Evolutionary conservation across 495 filamentous ascomycete species (phyloP).

Genomic region (Filosporella fistucella): DNA sequence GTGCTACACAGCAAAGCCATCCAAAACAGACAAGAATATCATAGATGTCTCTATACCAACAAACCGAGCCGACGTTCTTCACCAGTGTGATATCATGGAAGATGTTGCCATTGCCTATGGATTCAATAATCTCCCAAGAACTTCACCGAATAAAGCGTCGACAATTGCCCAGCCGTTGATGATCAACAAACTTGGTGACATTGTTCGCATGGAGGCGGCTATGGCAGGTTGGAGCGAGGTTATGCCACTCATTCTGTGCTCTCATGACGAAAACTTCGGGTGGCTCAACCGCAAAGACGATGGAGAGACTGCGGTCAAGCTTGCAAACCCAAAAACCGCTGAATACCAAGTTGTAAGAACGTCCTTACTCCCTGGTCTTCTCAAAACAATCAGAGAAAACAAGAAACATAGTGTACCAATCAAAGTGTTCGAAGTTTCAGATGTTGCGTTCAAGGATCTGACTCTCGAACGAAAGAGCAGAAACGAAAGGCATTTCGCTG

Average conservation of each 20-base stretch:
- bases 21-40: conserved; percentile 52
- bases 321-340: conserved; percentile 92
- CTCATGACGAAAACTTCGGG: conserved; percentile 95
- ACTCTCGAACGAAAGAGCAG: conserved; percentile 72
- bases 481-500: conserved; percentile 92
- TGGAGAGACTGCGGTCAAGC: conserved; percentile 75
- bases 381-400: conserved; percentile 96
- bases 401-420: conserved; percentile 85
- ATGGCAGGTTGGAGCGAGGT: conserved; percentile 97
- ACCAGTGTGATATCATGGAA: conserved; percentile 98
- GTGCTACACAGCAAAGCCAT: conserved; percentile 74
- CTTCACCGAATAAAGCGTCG: conserved; percentile 74
- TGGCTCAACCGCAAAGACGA: conserved; percentile 93
- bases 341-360: conserved; percentile 98
- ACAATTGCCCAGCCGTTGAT: conserved; percentile 83
- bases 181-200: conserved; percentile 92
- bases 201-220: conserved; percentile 83
- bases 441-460: conserved; percentile 86
- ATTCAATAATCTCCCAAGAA: conserved; percentile 87
- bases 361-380: conserved; percentile 77
- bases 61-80: conserved; percentile 89
- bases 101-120: conserved; percentile 94
- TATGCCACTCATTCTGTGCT: conserved; percentile 94
- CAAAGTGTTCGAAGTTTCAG: conserved; percentile 88
- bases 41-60: conserved; percentile 80